phyloP scores from a whole-genome alignment of 257 asterid genomes.

The Rauvolfia tetraphylla region DNA sequence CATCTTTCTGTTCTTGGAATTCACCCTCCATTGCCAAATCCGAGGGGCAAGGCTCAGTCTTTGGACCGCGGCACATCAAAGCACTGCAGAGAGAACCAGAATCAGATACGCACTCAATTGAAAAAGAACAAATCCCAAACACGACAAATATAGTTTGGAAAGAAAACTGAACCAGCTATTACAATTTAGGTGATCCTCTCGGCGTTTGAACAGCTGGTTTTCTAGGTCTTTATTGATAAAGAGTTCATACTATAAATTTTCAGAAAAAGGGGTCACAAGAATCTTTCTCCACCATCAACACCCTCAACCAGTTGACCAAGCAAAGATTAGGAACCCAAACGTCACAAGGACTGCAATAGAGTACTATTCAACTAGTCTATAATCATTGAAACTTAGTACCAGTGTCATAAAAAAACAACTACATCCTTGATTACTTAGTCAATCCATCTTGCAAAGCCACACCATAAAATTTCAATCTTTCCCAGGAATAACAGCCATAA shows the following conservation, averaged over 20 bases:
- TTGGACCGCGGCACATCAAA: slow-evolving; percentile 46
- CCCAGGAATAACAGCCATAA: slow-evolving; percentile 3
- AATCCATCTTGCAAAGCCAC: neutral
- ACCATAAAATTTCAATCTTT: slow-evolving; percentile 31
- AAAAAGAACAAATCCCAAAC: slow-evolving; percentile 25
- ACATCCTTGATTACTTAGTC: neutral
- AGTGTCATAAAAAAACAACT: neutral
- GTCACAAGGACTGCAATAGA: neutral
- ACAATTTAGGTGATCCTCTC: slow-evolving; percentile 43
- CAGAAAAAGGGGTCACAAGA: neutral
- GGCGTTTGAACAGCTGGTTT: neutral
- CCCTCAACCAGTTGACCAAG: neutral
- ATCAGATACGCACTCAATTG: slow-evolving; percentile 15
- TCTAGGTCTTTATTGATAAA: neutral
- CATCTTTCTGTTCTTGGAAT: slow-evolving; percentile 26
- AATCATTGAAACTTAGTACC: slow-evolving; percentile 13
- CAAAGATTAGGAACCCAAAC: slow-evolving; percentile 10
- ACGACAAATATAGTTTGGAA: neutral
- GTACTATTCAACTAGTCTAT: slow-evolving; percentile 3
- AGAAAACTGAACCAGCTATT: slow-evolving; percentile 15
- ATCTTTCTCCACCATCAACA: slow-evolving; percentile 1
- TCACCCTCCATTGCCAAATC: slow-evolving; percentile 49
- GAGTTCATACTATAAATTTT: neutral
- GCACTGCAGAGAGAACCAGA: slow-evolving; percentile 34
- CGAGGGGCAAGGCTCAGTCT: slow-evolving; percentile 27